phyloP scores from a whole-genome alignment of 768 basidiomycete species.

The Infundibulicybe gibba region DNA sequence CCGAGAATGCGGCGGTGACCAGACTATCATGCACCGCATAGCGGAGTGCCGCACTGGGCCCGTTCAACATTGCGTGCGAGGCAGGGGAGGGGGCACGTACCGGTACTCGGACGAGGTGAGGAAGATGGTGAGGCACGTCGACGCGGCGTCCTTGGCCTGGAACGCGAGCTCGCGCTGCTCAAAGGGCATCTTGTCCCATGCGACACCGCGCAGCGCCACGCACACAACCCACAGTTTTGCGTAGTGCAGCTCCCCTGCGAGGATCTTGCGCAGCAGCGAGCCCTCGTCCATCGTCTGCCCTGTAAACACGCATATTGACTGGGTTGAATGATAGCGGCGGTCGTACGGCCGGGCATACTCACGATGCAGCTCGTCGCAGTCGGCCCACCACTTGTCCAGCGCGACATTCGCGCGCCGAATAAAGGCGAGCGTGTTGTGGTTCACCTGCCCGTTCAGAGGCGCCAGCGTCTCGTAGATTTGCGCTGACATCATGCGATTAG shows the following conservation, averaged over 20 bases:
- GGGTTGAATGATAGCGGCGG: conserved; percentile 1
- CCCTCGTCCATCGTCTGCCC: conserved; percentile 83
- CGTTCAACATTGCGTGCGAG: conserved; percentile 2
- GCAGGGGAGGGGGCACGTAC: conserved; percentile 31
- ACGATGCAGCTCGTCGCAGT: conserved; percentile 86
- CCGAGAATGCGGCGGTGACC: conserved; percentile 88
- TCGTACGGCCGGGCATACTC: conserved; percentile 16
- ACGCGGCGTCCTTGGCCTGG: conserved; percentile 91
- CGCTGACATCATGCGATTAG: conserved; percentile 38
- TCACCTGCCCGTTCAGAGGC: conserved; percentile 83
- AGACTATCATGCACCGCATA: conserved; percentile 94
- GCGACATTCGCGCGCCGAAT: conserved; percentile 85
- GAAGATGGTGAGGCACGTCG: conserved; percentile 81
- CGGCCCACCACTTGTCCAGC: conserved; percentile 87
- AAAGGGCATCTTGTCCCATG: conserved; percentile 96
- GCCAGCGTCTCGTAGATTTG: conserved; percentile 92
- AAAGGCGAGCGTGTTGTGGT: conserved; percentile 79
- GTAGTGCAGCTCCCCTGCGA: conserved; percentile 86
- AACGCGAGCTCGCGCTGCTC: conserved; percentile 94
- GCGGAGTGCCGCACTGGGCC: conserved; percentile 71
- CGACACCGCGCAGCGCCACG: conserved; percentile 84
- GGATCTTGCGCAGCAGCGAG: conserved; percentile 79
- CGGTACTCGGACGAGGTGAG: conserved; percentile 77
- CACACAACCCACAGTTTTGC: conserved; percentile 95
- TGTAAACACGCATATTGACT: conserved; percentile 20